Evolutionary conservation across 768 basidiomycete species (phyloP).

Genomic region (Coprinellus micaceus): DNA sequence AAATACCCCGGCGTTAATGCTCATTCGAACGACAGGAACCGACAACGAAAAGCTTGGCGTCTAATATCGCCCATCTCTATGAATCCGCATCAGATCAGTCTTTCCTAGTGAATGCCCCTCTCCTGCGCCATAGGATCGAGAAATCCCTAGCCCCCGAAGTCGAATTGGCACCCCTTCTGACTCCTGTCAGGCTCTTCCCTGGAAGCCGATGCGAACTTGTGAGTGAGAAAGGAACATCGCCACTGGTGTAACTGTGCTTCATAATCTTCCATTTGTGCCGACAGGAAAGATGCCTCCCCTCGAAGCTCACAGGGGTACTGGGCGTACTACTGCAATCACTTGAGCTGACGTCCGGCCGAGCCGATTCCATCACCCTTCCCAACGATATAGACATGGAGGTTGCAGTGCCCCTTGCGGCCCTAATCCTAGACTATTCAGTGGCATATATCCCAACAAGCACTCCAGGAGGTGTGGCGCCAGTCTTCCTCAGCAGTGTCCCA

Average conservation of each 20-base stretch:
- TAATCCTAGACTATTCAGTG: not conserved
- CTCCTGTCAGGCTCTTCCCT: not conserved
- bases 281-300: too few species aligned
- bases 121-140: not conserved
- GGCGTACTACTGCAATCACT: not conserved
- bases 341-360: not conserved
- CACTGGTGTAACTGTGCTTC: not conserved
- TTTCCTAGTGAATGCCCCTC: not conserved
- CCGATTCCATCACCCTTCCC: not conserved
- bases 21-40: not conserved
- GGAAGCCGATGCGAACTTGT: not conserved
- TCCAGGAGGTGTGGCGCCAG: not conserved
- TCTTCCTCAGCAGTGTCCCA: not conserved
- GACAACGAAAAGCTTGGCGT: not conserved
- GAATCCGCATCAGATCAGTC: not conserved
- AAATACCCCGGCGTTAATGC: not conserved
- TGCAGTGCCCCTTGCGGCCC: not conserved
- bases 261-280: not conserved
- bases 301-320: not conserved
- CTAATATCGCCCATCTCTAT: not conserved
- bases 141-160: not conserved
- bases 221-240: not conserved
- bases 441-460: not conserved
- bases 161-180: not conserved
- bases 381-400: not conserved